Evolutionary conservation across 2,329 filamentous ascomycete genomes (phyloP).

Genomic region (Didymella lethalis): DNA sequence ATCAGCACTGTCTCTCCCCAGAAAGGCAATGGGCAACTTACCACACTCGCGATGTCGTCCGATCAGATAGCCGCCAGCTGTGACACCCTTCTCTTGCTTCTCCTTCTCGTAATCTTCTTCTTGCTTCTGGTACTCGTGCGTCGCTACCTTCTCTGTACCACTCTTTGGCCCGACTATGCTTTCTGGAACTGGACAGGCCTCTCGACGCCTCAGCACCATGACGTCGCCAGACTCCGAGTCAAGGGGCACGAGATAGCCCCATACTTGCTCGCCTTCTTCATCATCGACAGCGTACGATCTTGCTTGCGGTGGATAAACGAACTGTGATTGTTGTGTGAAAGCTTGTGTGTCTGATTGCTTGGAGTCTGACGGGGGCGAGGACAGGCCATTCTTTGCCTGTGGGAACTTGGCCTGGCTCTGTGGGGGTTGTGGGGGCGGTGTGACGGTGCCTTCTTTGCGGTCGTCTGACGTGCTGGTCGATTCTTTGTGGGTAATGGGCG

Average conservation of each 20-base stretch:
- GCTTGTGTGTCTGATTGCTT: conserved; percentile 57
- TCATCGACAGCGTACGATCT: conserved; percentile 85
- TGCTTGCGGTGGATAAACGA: conserved; percentile 73
- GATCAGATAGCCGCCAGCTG: conserved; percentile 86
- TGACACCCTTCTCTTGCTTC: conserved; percentile 61
- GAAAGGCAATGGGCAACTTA: conserved; percentile 57
- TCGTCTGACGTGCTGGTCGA: conserved; percentile 62
- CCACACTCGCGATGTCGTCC: conserved; percentile 94
- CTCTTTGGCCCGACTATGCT: conserved; percentile 49
- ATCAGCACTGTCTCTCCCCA: conserved; percentile 15
- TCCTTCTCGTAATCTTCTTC: conserved; percentile 69
- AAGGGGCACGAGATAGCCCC: conserved; percentile 91
- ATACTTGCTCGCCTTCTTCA: conserved; percentile 84
- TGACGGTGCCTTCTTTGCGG: conserved; percentile 74
- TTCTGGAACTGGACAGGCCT: conserved; percentile 69
- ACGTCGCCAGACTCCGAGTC: conserved; percentile 73
- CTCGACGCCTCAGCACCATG: conserved; percentile 78
- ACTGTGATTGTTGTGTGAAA: conserved; percentile 90
- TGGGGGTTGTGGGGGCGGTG: conserved; percentile 64
- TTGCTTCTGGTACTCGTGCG: conserved; percentile 63
- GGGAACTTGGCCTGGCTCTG: conserved; percentile 42
- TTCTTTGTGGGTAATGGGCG: conserved; percentile 76
- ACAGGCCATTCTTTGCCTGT: conserved; percentile 51
- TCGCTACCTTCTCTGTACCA: conserved; percentile 57
- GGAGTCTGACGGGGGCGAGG: conserved; percentile 59